phyloP scores from a whole-genome alignment of 164 flowering plant genomes.

The Protea cynaroides region DNA sequence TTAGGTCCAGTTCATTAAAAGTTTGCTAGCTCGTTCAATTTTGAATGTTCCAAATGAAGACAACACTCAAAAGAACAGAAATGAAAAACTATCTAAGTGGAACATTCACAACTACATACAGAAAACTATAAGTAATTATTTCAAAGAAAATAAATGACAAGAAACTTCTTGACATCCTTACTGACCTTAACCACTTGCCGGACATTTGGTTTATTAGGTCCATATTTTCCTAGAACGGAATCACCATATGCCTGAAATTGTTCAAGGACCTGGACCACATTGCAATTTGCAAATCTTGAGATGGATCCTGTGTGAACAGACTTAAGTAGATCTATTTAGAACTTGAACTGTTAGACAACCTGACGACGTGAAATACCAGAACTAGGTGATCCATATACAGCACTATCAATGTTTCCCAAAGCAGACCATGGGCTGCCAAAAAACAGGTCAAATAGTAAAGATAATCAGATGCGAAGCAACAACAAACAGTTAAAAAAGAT shows the following conservation, averaged over 20 bases:
- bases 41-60: too few species aligned
- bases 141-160: too few species aligned
- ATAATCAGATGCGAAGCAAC: background rate
- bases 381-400: constrained; percentile 61
- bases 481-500: background rate
- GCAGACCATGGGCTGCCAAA: constrained; percentile 74
- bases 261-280: constrained; percentile 57
- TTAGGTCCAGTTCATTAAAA: too few species aligned
- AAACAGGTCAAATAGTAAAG: background rate
- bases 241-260: constrained; percentile 76
- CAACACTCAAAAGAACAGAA: too few species aligned
- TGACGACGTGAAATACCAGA: constrained; percentile 68
- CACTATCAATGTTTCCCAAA: constrained; percentile 70
- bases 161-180: too few species aligned
- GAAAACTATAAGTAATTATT: too few species aligned
- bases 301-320: background rate
- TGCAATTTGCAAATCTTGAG: background rate
- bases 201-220: constrained; percentile 54
- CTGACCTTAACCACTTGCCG: constrained; percentile 76
- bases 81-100: too few species aligned
- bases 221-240: constrained; percentile 56
- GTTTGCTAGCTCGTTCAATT: too few species aligned
- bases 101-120: too few species aligned
- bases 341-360: constrained; percentile 37
- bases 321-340: background rate